Conservation (phyloP, 140 eudicot species). For the Oenanthe javanica region DNA sequence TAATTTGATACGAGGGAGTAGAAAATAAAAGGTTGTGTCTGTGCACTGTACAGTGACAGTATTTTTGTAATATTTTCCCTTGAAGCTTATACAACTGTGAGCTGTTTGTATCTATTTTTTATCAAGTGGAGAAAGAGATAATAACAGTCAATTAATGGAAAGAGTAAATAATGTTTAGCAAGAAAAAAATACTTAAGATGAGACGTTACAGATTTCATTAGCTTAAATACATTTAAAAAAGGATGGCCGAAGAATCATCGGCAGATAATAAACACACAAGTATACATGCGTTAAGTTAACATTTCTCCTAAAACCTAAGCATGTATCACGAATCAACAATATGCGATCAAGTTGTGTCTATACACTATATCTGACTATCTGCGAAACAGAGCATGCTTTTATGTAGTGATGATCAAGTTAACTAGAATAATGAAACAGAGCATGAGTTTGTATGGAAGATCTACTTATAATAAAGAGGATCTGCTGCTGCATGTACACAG, state of each 20-base stretch:
- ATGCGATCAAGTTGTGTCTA: too few species aligned
- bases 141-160: too few species aligned
- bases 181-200: not conserved
- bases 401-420: not conserved
- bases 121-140: too few species aligned
- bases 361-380: too few species aligned
- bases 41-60: not conserved
- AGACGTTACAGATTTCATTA: not conserved
- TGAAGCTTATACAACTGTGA: not conserved
- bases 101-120: not conserved
- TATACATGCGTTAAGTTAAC: too few species aligned
- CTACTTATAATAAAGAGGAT: not conserved
- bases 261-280: not conserved
- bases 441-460: not conserved
- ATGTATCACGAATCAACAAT: too few species aligned
- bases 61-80: not conserved
- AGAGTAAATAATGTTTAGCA: too few species aligned
- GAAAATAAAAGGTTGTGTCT: too few species aligned
- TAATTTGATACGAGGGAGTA: not conserved
- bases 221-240: too few species aligned
- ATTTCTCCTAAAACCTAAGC: too few species aligned
- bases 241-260: too few species aligned
- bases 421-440: not conserved
- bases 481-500: not conserved
- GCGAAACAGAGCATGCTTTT: not conserved